A percentile compares a stretch with the other conserved stretches of the same genome.
phyloP scores from a whole-genome alignment of 768 basidiomycete species.

The Suillus spraguei region DNA sequence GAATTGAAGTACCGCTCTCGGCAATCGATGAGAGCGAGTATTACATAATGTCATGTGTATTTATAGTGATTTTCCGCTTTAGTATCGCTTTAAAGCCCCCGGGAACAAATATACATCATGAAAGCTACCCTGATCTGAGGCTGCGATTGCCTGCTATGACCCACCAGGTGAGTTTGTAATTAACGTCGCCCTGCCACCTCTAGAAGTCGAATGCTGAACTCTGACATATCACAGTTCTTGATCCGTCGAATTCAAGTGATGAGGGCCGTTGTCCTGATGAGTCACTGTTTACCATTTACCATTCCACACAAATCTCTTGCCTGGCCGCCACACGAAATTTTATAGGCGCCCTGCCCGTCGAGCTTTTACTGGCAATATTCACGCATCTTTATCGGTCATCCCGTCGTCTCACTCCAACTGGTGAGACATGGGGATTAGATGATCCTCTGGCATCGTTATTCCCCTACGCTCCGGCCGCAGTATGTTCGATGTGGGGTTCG shows the following conservation, averaged over 20 bases:
- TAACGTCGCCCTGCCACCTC: not conserved
- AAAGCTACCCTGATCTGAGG: not conserved
- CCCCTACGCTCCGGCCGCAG: slow-evolving; percentile 13
- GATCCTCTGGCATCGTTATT: slow-evolving; percentile 9
- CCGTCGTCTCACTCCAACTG: not conserved
- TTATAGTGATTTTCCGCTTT: too few species aligned
- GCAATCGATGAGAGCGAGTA: not conserved
- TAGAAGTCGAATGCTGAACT: not conserved
- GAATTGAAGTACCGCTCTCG: not conserved
- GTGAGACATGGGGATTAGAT: slow-evolving; percentile 7
- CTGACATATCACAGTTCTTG: not conserved
- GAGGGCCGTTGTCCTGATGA: not conserved
- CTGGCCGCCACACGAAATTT: not conserved
- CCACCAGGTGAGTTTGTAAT: not conserved
- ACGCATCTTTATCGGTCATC: slow-evolving; percentile 6
- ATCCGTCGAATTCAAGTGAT: not conserved
- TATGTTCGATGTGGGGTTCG: slow-evolving; percentile 14
- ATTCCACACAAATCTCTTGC: not conserved
- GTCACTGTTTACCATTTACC: not conserved
- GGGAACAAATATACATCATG: not conserved
- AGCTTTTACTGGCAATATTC: slow-evolving; percentile 12
- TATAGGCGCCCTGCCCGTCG: slow-evolving; percentile 7
- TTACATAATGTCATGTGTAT: not conserved
- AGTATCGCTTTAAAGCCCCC: not conserved
- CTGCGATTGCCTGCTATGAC: not conserved